phyloP scores from a whole-genome alignment of 2,329 filamentous ascomycete genomes.

The Kalmusia sp. region DNA sequence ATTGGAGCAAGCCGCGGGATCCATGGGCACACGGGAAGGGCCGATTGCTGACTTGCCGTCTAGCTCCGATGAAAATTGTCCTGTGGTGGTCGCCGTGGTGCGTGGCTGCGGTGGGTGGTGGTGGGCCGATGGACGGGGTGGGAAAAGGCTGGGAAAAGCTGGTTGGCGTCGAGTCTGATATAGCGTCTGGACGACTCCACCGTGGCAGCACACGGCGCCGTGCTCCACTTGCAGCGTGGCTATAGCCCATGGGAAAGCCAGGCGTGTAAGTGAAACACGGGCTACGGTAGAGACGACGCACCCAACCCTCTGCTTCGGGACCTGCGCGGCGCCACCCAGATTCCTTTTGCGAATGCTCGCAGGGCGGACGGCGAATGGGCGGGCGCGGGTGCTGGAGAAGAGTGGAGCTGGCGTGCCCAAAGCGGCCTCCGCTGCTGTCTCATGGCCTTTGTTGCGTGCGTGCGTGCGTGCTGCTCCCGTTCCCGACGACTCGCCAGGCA shows the following conservation, averaged over 20 bases:
- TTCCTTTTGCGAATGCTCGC: not conserved
- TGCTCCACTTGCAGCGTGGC: no score
- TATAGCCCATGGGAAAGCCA: not conserved
- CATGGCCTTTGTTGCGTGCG: constrained; percentile 3
- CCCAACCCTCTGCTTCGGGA: constrained; percentile 8
- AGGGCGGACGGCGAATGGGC: not conserved
- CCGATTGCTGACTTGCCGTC: not conserved
- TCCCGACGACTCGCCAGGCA: not conserved
- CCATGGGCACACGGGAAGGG: constrained; percentile 8
- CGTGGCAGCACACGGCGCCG: no score
- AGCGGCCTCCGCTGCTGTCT: constrained; percentile 1
- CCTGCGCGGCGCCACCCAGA: constrained; percentile 7
- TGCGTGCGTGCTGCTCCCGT: not conserved
- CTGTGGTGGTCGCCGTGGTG: not conserved
- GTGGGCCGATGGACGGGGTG: no score
- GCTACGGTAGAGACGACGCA: constrained; percentile 5
- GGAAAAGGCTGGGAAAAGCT: no score
- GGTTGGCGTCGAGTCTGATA: no score
- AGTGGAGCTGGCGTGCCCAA: constrained; percentile 7
- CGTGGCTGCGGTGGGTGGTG: no score
- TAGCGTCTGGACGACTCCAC: no score
- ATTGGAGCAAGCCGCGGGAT: not conserved
- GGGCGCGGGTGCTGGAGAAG: not conserved
- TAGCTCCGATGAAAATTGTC: not conserved
- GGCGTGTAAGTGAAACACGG: constrained; percentile 14